Evolutionary conservation across 306 rosid genomes (phyloP), one percentile per base, ranked within the genome.

Genomic region (Vigna reflexopilosa): DNA sequence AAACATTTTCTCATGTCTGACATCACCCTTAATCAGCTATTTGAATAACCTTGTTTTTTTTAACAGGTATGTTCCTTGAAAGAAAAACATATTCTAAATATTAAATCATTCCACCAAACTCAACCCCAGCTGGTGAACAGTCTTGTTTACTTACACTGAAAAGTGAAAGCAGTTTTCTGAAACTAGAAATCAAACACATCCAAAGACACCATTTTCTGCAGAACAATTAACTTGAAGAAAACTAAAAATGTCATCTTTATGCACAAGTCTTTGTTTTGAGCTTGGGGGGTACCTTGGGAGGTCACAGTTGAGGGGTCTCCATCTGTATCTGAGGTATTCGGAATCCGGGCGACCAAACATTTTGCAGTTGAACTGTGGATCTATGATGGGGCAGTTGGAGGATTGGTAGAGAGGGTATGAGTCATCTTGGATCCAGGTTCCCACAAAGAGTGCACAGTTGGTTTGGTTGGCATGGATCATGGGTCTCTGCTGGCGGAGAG

Each of bases 291-390:
- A 95, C 99, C 99, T 92, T 81, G 98, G 99, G 77, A 93, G 98
- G 78, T 95, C 98, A 63, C 99, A 95, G 70, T 93, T 86, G 58
- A 93, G 89, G 49, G 99, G 99, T 54, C 86, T 87, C 99, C 99
- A 95, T 30, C 94, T 82, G 51, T 93, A 93, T 49, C 85, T 89
- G 71, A 93, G 97, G 84, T 95, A 95, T 67, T 81, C 87, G 1
- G 93, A 84, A 77, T 95, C 99, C 14, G 99, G 99, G 9, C 99
- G 96, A 11, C 99, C 99, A 72, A 82, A 89, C 88, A 83, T 75
- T 85, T 95, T 96, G 84, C 99, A 95, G 56, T 95, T 91, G 93
- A 93, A 95, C 85, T 90, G 79, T 2, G 98, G 89, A 72, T 95
- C 99, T 65, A 95, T 90, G 75, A 90, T 61, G 2, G 99, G 98